phyloP scores from a whole-genome alignment of 129 eudicot genomes.

The Scalesia atractyloides region DNA sequence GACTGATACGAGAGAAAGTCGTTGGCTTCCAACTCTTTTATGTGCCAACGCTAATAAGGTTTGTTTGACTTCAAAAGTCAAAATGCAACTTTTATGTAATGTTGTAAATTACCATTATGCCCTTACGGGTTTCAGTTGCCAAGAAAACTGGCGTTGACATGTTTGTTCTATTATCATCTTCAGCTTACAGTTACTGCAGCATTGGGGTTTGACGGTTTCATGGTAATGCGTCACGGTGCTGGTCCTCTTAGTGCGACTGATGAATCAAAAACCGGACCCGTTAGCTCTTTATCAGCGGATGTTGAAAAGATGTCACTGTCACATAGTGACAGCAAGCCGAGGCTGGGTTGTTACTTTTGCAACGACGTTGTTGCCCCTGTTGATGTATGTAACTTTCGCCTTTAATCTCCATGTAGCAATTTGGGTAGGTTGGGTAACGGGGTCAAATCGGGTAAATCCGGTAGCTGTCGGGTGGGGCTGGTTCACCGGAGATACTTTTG shows the following conservation, averaged over 20 bases:
- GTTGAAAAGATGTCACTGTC: slow-evolving; percentile 45
- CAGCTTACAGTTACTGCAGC: slow-evolving; percentile 86
- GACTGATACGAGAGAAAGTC: slow-evolving; percentile 95
- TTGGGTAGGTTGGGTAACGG: not conserved
- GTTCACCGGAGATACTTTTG: not conserved
- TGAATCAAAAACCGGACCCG: slow-evolving; percentile 33
- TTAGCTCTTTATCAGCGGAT: slow-evolving; percentile 40
- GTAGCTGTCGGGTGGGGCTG: not conserved
- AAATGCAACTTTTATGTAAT: not conserved
- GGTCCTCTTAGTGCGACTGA: slow-evolving; percentile 53
- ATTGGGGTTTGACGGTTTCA: slow-evolving; percentile 91
- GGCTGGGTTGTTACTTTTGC: slow-evolving; percentile 94
- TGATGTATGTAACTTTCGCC: slow-evolving; percentile 52
- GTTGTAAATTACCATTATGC: slow-evolving; percentile 12
- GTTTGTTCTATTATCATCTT: slow-evolving; percentile 1
- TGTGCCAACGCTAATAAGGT: slow-evolving; percentile 63
- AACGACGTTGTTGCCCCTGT: slow-evolving; percentile 94
- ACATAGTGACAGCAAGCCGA: slow-evolving; percentile 33
- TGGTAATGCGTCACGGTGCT: slow-evolving; percentile 98
- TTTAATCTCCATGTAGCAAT: not conserved
- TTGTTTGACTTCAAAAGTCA: slow-evolving; percentile 3
- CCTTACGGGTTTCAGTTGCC: slow-evolving; percentile 10
- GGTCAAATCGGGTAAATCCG: not conserved
- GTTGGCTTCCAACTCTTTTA: slow-evolving; percentile 93
- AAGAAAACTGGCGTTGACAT: slow-evolving; percentile 4